Base-by-base conservation (phyloP, 805 yeast species). In the Zygoascus bituminiphila region DNA sequence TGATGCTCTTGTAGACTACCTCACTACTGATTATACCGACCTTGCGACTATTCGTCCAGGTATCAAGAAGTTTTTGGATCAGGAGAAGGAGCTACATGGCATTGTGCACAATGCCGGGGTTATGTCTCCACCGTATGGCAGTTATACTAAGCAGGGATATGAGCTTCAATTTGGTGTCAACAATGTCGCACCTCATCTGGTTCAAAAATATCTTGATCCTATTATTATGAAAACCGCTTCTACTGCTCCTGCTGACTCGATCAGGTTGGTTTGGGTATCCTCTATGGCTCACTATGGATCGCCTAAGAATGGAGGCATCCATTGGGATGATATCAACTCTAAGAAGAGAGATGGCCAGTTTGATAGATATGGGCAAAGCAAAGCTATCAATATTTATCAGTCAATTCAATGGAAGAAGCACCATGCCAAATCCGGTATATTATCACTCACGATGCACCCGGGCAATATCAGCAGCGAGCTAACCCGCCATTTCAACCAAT, bases 121-220 rank as follows among this genome's bases (percentile, higher is more conserved):
- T 2, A 69, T 72, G 73, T 26, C 29, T n/a, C 71, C 72, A 2
- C 70, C 54, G 2, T 10, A 41, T 21, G 44, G 44, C 3, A 25
- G 21, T 4, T 5, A 51, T 23, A 68, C 78, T 3, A 52, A 57
- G 10, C 77, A 77, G 59, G 77, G 76, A 5, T 68, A 64, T 48
- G 80, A 77, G 44, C 47, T 63, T 33, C 76, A 73, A 48, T 59
- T 74, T 40, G 81, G 77, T 7, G 69, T 72, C 19, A 77, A 76
- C 56, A 66, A 57, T 22, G 53, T 77, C 14, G 80, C 74, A 2
- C 74, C 75, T 25, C 72, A 66, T 46, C 56, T 74, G 15, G 58
- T 77, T 19, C 70, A 73, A 51, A 65, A 66, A 47, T 57, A 64
- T 22, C 55, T 73, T 40, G 63, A 62, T 21, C 73, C 74, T 9